Percentiles rank a stretch among this genome's conserved stretches.
Evolutionary conservation across 371 early-diverging fungal genomes (phyloP).

Genomic region (Mortierella sp.): DNA sequence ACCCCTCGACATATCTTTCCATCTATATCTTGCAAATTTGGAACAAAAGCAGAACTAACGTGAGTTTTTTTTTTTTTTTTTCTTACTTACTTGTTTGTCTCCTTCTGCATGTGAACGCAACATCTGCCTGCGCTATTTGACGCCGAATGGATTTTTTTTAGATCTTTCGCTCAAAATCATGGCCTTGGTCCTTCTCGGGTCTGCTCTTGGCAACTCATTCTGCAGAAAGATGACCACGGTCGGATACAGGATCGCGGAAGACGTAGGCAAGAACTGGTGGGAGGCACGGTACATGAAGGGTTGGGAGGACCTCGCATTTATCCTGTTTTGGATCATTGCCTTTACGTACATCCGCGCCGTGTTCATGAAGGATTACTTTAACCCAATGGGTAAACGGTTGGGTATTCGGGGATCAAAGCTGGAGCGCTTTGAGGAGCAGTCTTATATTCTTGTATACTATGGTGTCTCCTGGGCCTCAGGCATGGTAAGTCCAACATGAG

Average conservation of each 20-base stretch:
- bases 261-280: conserved; percentile 31
- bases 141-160: conserved; percentile 1
- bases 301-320: conserved; percentile 65
- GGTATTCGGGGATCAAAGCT: conserved; percentile 65
- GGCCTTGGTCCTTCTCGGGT: conserved; percentile 26
- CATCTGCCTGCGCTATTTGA: background rate
- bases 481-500: conserved; percentile 58
- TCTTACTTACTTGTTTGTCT: no score
- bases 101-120: background rate
- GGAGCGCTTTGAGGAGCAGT: conserved; percentile 76
- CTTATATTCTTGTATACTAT: conserved; percentile 64
- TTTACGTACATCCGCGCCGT: conserved; percentile 76
- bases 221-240: conserved; percentile 35
- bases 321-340: conserved; percentile 72
- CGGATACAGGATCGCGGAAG: conserved; percentile 10
- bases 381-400: conserved; percentile 62
- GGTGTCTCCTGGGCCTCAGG: conserved; percentile 69
- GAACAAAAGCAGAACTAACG: background rate
- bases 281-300: conserved; percentile 52
- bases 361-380: conserved; percentile 67
- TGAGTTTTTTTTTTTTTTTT: background rate
- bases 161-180: conserved; percentile 40
- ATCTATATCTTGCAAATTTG: background rate
- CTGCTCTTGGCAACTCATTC: conserved; percentile 17
- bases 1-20: no score